Evolutionary conservation across 176 grass and related monocot genomes (phyloP).

Genomic region (Cenchrus americanus): DNA sequence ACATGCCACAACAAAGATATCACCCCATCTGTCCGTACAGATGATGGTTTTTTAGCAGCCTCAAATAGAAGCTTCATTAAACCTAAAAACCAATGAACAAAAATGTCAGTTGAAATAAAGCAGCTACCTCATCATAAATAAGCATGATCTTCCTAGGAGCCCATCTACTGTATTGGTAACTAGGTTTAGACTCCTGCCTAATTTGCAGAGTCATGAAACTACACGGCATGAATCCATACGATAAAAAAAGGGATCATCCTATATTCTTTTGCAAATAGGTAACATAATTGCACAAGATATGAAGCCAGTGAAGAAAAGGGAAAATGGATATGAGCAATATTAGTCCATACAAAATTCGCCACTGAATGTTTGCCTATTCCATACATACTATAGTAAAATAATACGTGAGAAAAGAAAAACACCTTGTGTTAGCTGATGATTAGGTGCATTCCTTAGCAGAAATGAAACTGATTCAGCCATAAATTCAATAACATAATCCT

Average conservation of each 20-base stretch:
- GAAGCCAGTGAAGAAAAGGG: background rate
- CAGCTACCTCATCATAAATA: slow-evolving; percentile 12
- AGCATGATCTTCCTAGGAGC: background rate
- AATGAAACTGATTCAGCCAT: slow-evolving; percentile 97
- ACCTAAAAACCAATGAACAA: slow-evolving; percentile 50
- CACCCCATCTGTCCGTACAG: slow-evolving; percentile 58
- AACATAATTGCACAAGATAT: slow-evolving; percentile 17
- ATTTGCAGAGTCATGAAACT: background rate
- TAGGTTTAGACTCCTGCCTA: background rate
- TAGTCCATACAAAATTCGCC: background rate
- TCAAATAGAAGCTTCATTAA: slow-evolving; percentile 61
- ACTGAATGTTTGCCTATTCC: background rate
- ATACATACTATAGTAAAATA: slow-evolving; percentile 21
- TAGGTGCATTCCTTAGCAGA: slow-evolving; percentile 86
- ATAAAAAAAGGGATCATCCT: background rate
- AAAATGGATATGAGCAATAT: background rate
- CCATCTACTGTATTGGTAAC: background rate
- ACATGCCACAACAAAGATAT: slow-evolving; percentile 75
- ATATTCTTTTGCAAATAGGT: background rate
- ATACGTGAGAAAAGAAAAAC: slow-evolving; percentile 32
- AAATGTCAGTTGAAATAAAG: slow-evolving; percentile 33
- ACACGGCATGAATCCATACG: background rate
- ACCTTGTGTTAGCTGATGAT: slow-evolving; percentile 57
- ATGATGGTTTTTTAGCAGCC: slow-evolving; percentile 67
- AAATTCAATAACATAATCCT: slow-evolving; percentile 89